Evolutionary conservation across 257 asterid species (phyloP).

Genomic region (Solanum clarkiae): DNA sequence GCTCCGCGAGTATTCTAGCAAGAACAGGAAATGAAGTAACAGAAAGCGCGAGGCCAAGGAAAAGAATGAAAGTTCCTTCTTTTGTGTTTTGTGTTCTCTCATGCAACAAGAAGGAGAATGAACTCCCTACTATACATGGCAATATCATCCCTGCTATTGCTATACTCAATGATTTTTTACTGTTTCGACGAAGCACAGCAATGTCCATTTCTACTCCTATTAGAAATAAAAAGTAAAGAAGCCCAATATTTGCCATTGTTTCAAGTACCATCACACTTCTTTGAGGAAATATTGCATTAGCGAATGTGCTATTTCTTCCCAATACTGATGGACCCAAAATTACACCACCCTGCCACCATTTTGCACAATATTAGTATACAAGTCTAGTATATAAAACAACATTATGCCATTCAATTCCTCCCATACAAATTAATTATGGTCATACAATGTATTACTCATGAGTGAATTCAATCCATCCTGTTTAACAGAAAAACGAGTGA

Average conservation of each 20-base stretch:
- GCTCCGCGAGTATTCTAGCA: slow-evolving; percentile 82
- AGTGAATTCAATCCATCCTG: neutral
- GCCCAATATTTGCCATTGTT: slow-evolving; percentile 94
- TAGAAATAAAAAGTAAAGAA: slow-evolving; percentile 74
- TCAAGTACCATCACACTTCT: slow-evolving; percentile 95
- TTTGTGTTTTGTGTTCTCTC: slow-evolving; percentile 26
- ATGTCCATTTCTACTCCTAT: slow-evolving; percentile 97
- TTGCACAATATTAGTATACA: neutral
- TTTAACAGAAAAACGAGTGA: neutral
- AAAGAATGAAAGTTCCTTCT: slow-evolving; percentile 70
- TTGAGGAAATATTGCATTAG: slow-evolving; percentile 50
- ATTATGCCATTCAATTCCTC: neutral
- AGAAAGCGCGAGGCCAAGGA: slow-evolving; percentile 78
- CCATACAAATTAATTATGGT: neutral
- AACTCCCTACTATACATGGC: slow-evolving; percentile 61
- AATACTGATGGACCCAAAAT: slow-evolving; percentile 84
- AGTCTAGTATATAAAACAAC: neutral
- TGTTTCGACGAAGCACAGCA: slow-evolving; percentile 54
- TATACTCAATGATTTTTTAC: slow-evolving; percentile 46
- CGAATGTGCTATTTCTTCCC: slow-evolving; percentile 44
- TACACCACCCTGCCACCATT: slow-evolving; percentile 58
- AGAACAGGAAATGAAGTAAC: slow-evolving; percentile 91
- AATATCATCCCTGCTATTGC: slow-evolving; percentile 70
- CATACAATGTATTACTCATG: neutral
- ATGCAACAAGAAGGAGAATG: slow-evolving; percentile 52